Evolutionary conservation across 345 rosid species (phyloP), one percentile per base, ranked within the genome.

Genomic region (Mallotus nudiflorus): DNA sequence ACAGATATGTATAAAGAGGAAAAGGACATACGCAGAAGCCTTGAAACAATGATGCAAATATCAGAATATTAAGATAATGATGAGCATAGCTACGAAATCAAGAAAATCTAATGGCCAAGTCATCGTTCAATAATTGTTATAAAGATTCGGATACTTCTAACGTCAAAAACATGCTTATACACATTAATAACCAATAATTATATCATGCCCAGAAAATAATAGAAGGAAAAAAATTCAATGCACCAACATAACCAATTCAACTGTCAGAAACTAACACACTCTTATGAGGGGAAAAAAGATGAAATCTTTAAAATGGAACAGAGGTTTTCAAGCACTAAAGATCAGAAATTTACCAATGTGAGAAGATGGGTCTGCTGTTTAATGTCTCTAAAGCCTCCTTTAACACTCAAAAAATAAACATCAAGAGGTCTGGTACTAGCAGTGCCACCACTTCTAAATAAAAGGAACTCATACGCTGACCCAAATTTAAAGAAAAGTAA

Each of bases 401-500:
- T 35, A 44, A 90, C 95, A 53, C 88, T 87, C 48, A 92, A 73
- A 65, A 92, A 90, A 72, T 81, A 80, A 67, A 84, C 74, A 57
- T 85, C 82, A 67, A 67, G 54, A 71, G 48, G 74, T 70, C 75
- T 65, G 62, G 74, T 56, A 29, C 73, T 62, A 58, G 77, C 39
- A 35, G 51, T 72, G 75, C 75, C 74, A 52, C 49, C 68, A 59
- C 56, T 74, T 55, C 16, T 49, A 13, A 61, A 65, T 37, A 46
- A 62, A 83, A 54, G 66, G 59, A 80, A 29, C 72, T 72, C 51
- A 62, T 85, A 37, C 83, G 82, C 37, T 77, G 85, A 62, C 89
- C 91, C 78, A 88, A 83, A 78, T 86, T 84, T 59, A 92, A 75
- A 70, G 86, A 85, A n/a, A 55, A 27, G 63, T 85, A 92, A 62